Percentiles rank a stretch among this genome's conserved stretches.
Conservation (phyloP, 441 rosid species). For the Manihot esculenta region DNA sequence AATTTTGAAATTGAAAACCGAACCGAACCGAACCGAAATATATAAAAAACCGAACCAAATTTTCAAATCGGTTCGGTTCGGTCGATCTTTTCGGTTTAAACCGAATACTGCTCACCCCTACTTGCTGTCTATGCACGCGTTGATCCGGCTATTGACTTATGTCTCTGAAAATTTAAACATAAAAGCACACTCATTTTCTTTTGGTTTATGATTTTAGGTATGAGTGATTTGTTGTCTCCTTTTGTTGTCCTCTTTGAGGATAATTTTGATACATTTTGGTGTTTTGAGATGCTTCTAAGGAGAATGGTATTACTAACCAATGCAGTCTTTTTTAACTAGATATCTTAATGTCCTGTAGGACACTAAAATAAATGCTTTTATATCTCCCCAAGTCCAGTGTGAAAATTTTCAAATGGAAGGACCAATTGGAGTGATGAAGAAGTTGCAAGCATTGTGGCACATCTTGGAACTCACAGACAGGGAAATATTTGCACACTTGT, state of each 20-base stretch:
- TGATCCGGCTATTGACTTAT: constrained; percentile 58
- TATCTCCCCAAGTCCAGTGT: constrained; percentile 59
- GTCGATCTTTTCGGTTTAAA: too few relatives aligned
- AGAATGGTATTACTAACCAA: constrained; percentile 60
- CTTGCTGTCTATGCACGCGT: constrained; percentile 99
- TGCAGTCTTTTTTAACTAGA: constrained; percentile 21
- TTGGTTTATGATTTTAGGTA: constrained; percentile 52
- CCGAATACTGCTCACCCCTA: too few relatives aligned
- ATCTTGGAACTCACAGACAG: constrained; percentile 81
- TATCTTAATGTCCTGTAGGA: constrained; percentile 17
- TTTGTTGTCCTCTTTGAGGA: constrained; percentile 92
- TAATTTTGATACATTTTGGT: constrained; percentile 97
- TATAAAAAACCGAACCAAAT: too few relatives aligned
- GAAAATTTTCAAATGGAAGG: constrained; percentile 92
- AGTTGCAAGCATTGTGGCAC: constrained; percentile 81
- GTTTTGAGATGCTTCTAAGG: constrained; percentile 97
- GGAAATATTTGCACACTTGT: constrained; percentile 77
- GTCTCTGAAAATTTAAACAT: constrained; percentile 9
- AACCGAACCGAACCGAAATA: too few relatives aligned
- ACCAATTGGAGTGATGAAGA: constrained; percentile 94
- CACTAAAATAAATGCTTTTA: constrained; percentile 28
- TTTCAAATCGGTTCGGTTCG: too few relatives aligned
- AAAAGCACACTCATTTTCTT: constrained; percentile 21
- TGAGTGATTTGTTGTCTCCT: constrained; percentile 97
- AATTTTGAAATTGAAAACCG: too few relatives aligned